A percentile compares a stretch with the other conserved stretches of the same genome.
These are phyloP conservation scores for Citrullus mucosospermus DNA, from an alignment of 306 rosid genomes.

Conservation along the genomic window DNA sequence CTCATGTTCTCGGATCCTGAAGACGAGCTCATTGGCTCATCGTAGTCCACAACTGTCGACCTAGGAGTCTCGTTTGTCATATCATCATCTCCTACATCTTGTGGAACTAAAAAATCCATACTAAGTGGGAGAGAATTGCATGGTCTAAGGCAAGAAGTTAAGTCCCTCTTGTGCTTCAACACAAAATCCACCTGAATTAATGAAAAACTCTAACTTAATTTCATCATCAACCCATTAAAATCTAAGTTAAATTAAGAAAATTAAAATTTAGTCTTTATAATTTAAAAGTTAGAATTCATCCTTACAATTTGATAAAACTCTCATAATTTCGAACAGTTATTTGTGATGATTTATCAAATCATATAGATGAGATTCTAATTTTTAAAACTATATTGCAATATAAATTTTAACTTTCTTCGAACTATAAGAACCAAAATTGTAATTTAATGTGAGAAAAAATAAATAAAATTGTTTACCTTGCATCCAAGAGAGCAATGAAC, in stretches of 20 bases:
- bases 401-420: too few species aligned
- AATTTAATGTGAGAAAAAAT: background rate
- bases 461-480: conserved; percentile 43
- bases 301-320: too few species aligned
- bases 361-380: too few species aligned
- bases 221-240: background rate
- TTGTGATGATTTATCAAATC: too few species aligned
- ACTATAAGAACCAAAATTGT: too few species aligned
- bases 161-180: conserved; percentile 56
- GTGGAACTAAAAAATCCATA: conserved; percentile 70
- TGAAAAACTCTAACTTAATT: too few species aligned
- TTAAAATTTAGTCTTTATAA: too few species aligned
- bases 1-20: conserved; percentile 59
- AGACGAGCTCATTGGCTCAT: conserved; percentile 58
- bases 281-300: too few species aligned
- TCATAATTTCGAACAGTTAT: too few species aligned
- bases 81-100: conserved; percentile 74
- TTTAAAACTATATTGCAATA: too few species aligned
- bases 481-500: conserved; percentile 90
- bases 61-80: conserved; percentile 45
- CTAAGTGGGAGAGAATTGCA: conserved; percentile 62
- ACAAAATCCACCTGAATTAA: conserved; percentile 57
- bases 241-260: background rate
- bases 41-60: conserved; percentile 64
- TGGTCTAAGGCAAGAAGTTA: conserved; percentile 49